phyloP scores from a whole-genome alignment of 2,329 filamentous ascomycete species.

The Trichoderma simmonsii region DNA sequence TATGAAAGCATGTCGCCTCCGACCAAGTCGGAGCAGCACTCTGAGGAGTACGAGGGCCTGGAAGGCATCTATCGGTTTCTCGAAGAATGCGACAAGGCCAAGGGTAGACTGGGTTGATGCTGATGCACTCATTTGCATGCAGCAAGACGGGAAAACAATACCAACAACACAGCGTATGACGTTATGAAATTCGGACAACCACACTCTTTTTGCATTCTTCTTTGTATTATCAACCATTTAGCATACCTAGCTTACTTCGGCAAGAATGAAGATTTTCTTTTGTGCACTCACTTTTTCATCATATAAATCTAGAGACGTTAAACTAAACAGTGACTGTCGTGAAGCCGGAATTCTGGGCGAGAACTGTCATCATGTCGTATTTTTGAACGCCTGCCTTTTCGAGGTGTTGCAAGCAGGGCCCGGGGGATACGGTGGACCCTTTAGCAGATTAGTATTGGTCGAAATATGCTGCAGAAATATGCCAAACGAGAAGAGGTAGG shows the following conservation, averaged over 20 bases:
- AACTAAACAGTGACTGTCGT: not conserved
- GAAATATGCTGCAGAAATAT: slow-evolving; percentile 36
- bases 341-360: not conserved
- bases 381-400: not conserved
- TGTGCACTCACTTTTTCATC: not conserved
- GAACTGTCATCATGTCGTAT: not conserved
- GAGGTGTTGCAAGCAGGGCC: not conserved
- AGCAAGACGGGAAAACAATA: not conserved
- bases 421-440: slow-evolving; percentile 15
- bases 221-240: slow-evolving; percentile 14
- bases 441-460: slow-evolving; percentile 28
- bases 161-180: slow-evolving; percentile 12
- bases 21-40: slow-evolving; percentile 44
- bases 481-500: slow-evolving; percentile 36
- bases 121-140: not conserved
- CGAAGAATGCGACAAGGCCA: slow-evolving; percentile 53
- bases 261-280: slow-evolving; percentile 11
- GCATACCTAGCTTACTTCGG: slow-evolving; percentile 11
- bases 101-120: slow-evolving; percentile 32
- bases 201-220: slow-evolving; percentile 11
- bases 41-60: slow-evolving; percentile 52
- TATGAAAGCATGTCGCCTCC: slow-evolving; percentile 52
- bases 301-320: not conserved
- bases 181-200: slow-evolving; percentile 12
- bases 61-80: slow-evolving; percentile 58